These are phyloP conservation scores for Nevesoporus exiguus DNA, from an alignment of 768 basidiomycete genomes.

Conservation along the genomic window DNA sequence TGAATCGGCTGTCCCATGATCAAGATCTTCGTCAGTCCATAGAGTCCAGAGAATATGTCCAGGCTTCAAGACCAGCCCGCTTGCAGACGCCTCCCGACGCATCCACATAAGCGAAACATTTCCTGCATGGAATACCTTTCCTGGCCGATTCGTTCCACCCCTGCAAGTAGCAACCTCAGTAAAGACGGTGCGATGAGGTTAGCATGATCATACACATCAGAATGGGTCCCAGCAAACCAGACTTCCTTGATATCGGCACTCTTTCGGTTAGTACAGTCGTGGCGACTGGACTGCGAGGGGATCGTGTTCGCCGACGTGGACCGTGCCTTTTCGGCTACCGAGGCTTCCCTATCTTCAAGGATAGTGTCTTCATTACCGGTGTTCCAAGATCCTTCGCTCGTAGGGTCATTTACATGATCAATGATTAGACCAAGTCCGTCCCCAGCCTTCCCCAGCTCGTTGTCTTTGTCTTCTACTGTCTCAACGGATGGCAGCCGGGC, in stretches of 20 bases:
- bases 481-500: not conserved
- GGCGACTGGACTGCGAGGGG: not conserved
- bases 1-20: not conserved
- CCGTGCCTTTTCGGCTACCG: not conserved
- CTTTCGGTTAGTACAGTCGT: not conserved
- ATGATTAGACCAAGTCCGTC: not conserved
- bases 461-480: not conserved
- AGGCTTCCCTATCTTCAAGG: not conserved
- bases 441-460: not conserved
- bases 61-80: conserved; percentile 4
- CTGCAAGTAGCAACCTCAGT: not conserved
- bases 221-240: conserved; percentile 6
- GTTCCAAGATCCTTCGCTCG: conserved; percentile 1
- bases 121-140: conserved; percentile 2
- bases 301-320: not conserved
- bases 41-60: conserved; percentile 4
- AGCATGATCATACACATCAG: conserved; percentile 1
- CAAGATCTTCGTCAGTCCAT: conserved; percentile 7
- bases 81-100: not conserved
- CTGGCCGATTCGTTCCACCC: conserved; percentile 4
- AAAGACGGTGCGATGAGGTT: not conserved
- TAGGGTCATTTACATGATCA: not conserved
- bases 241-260: conserved; percentile 3
- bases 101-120: conserved; percentile 10
- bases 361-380: not conserved